A percentile compares a stretch with the other conserved stretches of the same genome.
These are phyloP conservation scores for Calonectria henricotiae DNA, from an alignment of 2,329 filamentous ascomycete species.

Conservation along the genomic window DNA sequence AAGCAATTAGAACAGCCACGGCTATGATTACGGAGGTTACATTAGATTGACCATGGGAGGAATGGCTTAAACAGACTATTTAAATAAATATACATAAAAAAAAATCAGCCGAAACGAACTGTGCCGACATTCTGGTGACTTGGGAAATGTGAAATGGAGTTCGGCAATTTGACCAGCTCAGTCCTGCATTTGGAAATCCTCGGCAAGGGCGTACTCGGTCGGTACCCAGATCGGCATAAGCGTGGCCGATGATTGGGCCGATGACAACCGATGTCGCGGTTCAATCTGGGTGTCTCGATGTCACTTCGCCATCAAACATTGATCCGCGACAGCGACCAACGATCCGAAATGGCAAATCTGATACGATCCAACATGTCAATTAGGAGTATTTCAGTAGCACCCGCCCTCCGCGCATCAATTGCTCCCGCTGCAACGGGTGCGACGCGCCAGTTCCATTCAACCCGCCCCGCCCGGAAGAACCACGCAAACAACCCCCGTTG, in stretches of 20 bases:
- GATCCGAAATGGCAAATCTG: slow-evolving; percentile 16
- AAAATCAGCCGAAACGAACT: neutral
- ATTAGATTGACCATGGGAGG: too few species aligned
- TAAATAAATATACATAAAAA: neutral
- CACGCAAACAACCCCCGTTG: slow-evolving; percentile 36
- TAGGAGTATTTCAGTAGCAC: neutral
- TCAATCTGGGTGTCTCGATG: neutral
- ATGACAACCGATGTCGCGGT: slow-evolving; percentile 28
- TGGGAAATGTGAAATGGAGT: neutral
- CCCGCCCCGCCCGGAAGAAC: slow-evolving; percentile 25
- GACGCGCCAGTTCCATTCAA: slow-evolving; percentile 29
- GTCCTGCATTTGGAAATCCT: neutral
- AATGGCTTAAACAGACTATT: too few species aligned
- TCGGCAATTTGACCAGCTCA: neutral
- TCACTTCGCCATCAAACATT: slow-evolving; percentile 20
- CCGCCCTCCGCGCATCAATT: neutral
- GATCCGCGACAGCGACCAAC: neutral
- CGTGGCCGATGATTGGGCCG: slow-evolving; percentile 33
- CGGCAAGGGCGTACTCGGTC: slow-evolving; percentile 5
- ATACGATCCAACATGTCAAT: neutral
- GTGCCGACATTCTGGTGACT: neutral
- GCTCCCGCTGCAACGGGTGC: neutral
- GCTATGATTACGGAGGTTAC: too few species aligned
- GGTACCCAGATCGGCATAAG: neutral
- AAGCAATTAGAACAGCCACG: too few species aligned